Conservation (phyloP, 768 basidiomycete genomes). For the Hydnomerulius pinastri region DNA sequence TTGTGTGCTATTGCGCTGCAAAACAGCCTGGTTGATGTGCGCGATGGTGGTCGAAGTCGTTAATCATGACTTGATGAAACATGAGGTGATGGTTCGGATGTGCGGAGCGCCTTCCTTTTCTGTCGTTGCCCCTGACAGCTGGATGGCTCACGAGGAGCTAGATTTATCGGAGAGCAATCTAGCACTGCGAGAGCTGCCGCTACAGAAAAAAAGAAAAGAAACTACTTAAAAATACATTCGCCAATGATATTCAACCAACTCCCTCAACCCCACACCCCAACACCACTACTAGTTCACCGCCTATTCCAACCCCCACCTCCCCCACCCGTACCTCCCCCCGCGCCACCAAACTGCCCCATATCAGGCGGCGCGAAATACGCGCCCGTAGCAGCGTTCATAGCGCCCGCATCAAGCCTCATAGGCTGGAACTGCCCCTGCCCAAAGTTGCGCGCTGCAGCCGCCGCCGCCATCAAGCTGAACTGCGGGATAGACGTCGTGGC, state of each 20-base stretch:
- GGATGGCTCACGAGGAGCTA: too few relatives aligned
- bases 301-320: not conserved
- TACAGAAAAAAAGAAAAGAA: not conserved
- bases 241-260: not conserved
- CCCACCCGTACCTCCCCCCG: conserved; percentile 5
- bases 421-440: conserved; percentile 23
- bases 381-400: conserved; percentile 17
- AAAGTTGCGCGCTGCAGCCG: conserved; percentile 26
- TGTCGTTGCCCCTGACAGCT: too few relatives aligned
- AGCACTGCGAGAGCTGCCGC: not conserved
- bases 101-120: too few relatives aligned
- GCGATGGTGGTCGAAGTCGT: too few relatives aligned
- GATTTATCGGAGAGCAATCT: not conserved
- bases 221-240: not conserved
- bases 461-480: conserved; percentile 28
- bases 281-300: not conserved
- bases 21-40: too few relatives aligned
- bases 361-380: conserved; percentile 24
- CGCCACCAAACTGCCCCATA: conserved; percentile 9
- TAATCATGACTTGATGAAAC: too few relatives aligned
- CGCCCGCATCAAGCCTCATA: conserved; percentile 15
- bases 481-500: conserved; percentile 21
- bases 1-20: too few relatives aligned
- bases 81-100: too few relatives aligned
- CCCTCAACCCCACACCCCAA: not conserved